These are phyloP conservation scores for Kuraishia piskuri DNA, from an alignment of 805 yeast species.

Conservation along the genomic window DNA sequence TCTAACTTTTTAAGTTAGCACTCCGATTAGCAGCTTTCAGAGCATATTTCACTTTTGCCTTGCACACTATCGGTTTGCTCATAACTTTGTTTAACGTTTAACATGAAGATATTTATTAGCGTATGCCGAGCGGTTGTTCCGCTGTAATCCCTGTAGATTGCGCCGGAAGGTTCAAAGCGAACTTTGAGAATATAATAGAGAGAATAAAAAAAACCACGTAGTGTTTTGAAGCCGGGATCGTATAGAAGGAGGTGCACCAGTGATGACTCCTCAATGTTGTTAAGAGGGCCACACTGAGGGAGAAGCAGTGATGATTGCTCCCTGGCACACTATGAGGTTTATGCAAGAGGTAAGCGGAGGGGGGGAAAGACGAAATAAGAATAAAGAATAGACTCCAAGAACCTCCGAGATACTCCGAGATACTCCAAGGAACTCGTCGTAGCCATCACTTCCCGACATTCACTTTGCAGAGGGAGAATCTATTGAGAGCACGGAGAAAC, in stretches of 20 bases:
- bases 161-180: neutral
- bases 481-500: slow-evolving; percentile 68
- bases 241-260: neutral
- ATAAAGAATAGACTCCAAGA: no score
- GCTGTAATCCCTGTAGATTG: neutral
- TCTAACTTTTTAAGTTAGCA: no score
- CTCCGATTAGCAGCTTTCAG: no score
- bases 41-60: no score
- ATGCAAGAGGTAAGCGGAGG: no score
- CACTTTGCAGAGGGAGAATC: slow-evolving; percentile 71
- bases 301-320: neutral
- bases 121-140: neutral
- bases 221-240: neutral
- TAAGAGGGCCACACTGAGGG: neutral
- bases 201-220: neutral
- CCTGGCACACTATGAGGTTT: no score
- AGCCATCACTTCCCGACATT: slow-evolving; percentile 67
- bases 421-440: no score
- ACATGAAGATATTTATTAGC: neutral
- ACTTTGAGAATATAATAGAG: neutral
- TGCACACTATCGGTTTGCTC: no score
- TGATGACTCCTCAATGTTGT: neutral
- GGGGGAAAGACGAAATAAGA: no score
- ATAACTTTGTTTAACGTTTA: neutral
- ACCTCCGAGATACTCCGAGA: no score